Percentiles rank a stretch among this genome's conserved stretches.
Evolutionary conservation across 2,329 filamentous ascomycete genomes (phyloP).

Genomic region (Stachybotrys echinatus): DNA sequence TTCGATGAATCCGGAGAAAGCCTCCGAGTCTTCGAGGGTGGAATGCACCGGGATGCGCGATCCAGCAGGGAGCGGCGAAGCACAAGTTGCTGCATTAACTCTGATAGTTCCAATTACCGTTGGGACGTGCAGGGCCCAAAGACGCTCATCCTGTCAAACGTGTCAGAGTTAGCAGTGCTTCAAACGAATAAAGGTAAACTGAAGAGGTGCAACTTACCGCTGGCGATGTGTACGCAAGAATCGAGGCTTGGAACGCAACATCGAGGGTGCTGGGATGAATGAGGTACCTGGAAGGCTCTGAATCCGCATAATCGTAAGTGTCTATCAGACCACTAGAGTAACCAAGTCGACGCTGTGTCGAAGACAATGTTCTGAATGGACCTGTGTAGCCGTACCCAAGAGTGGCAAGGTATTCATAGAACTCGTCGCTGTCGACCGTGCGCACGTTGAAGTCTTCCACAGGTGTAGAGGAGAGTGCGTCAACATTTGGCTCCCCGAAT

Average conservation of each 20-base stretch:
- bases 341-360: constrained; percentile 6
- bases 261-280: constrained; percentile 26
- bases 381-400: constrained; percentile 12
- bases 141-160: constrained; percentile 18
- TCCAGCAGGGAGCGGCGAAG: neutral
- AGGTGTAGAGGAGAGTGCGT: neutral
- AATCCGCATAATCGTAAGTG: neutral
- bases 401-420: constrained; percentile 11
- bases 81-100: constrained; percentile 8
- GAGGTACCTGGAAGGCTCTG: constrained; percentile 8
- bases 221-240: constrained; percentile 22
- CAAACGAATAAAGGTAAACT: too few species aligned
- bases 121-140: constrained; percentile 23
- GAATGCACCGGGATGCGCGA: neutral
- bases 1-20: constrained; percentile 7
- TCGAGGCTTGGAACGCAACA: constrained; percentile 22
- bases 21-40: neutral
- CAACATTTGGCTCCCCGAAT: constrained; percentile 2
- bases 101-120: constrained; percentile 14
- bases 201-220: too few species aligned
- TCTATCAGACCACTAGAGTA: constrained; percentile 1
- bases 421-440: constrained; percentile 12
- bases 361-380: constrained; percentile 11
- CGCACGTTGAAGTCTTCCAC: constrained; percentile 4
- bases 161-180: too few species aligned